phyloP scores from a whole-genome alignment of 2,329 filamentous ascomycete genomes.

The Calonectria pseudoreteaudii region DNA sequence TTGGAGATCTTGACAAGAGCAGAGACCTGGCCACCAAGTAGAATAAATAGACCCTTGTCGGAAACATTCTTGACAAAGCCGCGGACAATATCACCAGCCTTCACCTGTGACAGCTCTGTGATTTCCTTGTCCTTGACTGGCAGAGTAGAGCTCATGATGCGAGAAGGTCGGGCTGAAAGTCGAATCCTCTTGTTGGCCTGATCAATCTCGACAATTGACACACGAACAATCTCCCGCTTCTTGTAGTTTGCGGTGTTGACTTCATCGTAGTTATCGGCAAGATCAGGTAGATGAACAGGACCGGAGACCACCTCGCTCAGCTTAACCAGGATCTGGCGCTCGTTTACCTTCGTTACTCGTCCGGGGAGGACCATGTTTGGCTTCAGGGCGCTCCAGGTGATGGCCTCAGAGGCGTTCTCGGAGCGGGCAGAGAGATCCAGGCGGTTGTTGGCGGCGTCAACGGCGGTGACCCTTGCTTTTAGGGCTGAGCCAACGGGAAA shows the following conservation, averaged over 20 bases:
- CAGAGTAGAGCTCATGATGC: conserved; percentile 87
- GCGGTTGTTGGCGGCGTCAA: conserved; percentile 78
- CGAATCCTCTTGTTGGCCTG: conserved; percentile 84
- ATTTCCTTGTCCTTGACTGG: conserved; percentile 86
- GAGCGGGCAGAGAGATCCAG: conserved; percentile 86
- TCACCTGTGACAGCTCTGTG: conserved; percentile 75
- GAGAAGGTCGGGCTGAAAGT: conserved; percentile 87
- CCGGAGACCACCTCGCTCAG: conserved; percentile 84
- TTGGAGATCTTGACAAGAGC: conserved; percentile 89
- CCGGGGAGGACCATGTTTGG: conserved; percentile 85
- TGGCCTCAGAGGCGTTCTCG: conserved; percentile 56
- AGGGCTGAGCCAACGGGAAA: conserved; percentile 94
- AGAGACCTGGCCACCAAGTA: conserved; percentile 83
- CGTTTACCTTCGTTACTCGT: conserved; percentile 85
- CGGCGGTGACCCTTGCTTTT: conserved; percentile 79
- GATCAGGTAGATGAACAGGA: conserved; percentile 83
- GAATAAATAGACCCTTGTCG: conserved; percentile 89
- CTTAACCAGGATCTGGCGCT: conserved; percentile 86
- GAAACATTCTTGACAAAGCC: conserved; percentile 93
- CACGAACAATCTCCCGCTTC: conserved; percentile 88
- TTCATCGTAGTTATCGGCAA: conserved; percentile 87
- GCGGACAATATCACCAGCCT: conserved; percentile 82
- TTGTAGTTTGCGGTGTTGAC: conserved; percentile 80
- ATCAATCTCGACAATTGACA: conserved; percentile 87
- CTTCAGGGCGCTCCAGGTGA: conserved; percentile 79